phyloP scores from a whole-genome alignment of 1,284 basidiomycete species.

The Takashimella tepidaria region DNA sequence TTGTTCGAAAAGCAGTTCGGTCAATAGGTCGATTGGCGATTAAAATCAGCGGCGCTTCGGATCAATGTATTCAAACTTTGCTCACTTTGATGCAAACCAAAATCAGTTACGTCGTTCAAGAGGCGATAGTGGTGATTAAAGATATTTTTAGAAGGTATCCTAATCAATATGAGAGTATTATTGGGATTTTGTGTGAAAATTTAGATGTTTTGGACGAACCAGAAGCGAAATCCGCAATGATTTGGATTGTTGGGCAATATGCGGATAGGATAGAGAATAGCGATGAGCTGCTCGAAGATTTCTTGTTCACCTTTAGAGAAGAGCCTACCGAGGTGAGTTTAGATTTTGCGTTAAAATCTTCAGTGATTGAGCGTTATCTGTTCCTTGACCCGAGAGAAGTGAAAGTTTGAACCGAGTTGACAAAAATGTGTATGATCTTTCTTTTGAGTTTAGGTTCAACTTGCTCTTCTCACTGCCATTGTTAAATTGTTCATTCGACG shows the following conservation, averaged over 20 bases:
- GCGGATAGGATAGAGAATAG: slow-evolving; percentile 95
- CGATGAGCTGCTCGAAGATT: slow-evolving; percentile 82
- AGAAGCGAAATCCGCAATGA: slow-evolving; percentile 93
- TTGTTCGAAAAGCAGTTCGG: slow-evolving; percentile 93
- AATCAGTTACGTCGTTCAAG: slow-evolving; percentile 96
- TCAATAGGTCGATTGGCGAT: slow-evolving; percentile 94
- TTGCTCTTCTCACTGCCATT: slow-evolving; percentile 90
- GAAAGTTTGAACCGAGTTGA: no score
- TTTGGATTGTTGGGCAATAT: slow-evolving; percentile 99
- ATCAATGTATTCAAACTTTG: slow-evolving; percentile 90
- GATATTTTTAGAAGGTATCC: slow-evolving; percentile 99
- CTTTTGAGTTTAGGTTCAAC: slow-evolving; percentile 67
- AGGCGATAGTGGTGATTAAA: slow-evolving; percentile 98
- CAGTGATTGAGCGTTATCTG: not conserved
- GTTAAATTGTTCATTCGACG: slow-evolving; percentile 95
- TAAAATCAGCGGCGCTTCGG: slow-evolving; percentile 87
- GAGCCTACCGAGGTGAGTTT: slow-evolving; percentile 76
- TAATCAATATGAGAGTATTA: slow-evolving; percentile 94
- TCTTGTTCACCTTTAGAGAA: slow-evolving; percentile 87
- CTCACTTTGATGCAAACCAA: slow-evolving; percentile 86
- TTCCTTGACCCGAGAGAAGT: not conserved
- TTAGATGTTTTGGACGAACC: slow-evolving; percentile 96
- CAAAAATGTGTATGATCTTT: no score
- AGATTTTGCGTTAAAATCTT: not conserved
- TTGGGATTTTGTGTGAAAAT: slow-evolving; percentile 89